These are phyloP conservation scores for Agrostemma githago DNA, from an alignment of 148 eudicot genomes.

Conservation along the genomic window DNA sequence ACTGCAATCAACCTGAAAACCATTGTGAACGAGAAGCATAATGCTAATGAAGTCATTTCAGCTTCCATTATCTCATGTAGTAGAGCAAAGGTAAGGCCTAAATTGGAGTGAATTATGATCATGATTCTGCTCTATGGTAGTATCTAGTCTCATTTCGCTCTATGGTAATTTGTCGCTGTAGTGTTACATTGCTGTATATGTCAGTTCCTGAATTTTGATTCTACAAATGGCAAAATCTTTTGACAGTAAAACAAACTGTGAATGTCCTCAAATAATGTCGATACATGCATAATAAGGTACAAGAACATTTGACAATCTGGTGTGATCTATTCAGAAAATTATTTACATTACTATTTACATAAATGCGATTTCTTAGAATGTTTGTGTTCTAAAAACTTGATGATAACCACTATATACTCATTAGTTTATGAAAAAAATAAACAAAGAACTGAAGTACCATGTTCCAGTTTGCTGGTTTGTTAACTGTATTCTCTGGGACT, in stretches of 20 bases:
- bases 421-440: not conserved
- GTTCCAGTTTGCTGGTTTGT: constrained; percentile 1
- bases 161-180: not conserved
- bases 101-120: not conserved
- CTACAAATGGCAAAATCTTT: not conserved
- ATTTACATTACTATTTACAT: not conserved
- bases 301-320: not conserved
- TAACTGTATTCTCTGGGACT: not conserved
- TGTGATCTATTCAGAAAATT: not conserved
- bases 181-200: not conserved
- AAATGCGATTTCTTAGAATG: not conserved
- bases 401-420: not conserved
- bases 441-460: not conserved
- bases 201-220: not conserved
- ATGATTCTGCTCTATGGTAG: not conserved
- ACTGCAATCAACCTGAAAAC: constrained; percentile 92
- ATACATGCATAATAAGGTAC: not conserved
- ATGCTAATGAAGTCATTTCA: constrained; percentile 79
- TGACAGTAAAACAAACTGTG: not conserved
- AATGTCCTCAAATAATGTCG: not conserved
- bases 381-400: not conserved
- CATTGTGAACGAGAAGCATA: constrained; percentile 63
- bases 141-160: not conserved
- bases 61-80: constrained; percentile 88
- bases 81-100: constrained; percentile 66